Conservation (phyloP, 257 asterid species). For the Solanum virginianum region DNA sequence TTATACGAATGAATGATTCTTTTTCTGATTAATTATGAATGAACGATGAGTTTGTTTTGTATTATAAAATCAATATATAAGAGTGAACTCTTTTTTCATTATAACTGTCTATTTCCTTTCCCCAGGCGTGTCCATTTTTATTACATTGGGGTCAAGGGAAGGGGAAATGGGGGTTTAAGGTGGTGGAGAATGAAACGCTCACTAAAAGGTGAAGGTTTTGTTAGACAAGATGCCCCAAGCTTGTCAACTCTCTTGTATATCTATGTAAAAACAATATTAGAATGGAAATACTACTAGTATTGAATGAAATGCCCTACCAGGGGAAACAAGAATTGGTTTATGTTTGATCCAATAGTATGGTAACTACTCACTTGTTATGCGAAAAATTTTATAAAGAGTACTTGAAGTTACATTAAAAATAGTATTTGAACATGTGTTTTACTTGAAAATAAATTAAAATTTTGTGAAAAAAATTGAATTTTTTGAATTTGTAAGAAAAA, state of each 20-base stretch:
- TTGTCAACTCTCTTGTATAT: not conserved
- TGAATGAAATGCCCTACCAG: not conserved
- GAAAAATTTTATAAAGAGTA: not conserved
- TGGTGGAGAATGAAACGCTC: too few relatives aligned
- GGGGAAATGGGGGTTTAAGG: too few relatives aligned
- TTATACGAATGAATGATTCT: constrained; percentile 22
- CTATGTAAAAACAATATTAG: not conserved
- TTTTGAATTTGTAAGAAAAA: too few relatives aligned
- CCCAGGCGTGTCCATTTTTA: not conserved
- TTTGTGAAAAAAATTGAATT: too few relatives aligned
- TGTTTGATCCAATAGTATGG: not conserved
- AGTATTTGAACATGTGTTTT: too few relatives aligned
- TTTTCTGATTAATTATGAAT: not conserved
- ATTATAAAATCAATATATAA: not conserved
- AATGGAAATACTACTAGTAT: not conserved
- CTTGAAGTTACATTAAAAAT: not conserved
- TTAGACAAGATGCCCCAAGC: too few relatives aligned
- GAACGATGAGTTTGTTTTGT: not conserved
- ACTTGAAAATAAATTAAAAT: too few relatives aligned
- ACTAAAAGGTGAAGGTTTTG: too few relatives aligned
- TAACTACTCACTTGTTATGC: not conserved
- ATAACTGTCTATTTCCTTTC: too few relatives aligned
- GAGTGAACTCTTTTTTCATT: not conserved
- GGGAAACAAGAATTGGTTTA: not conserved
- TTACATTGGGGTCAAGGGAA: too few relatives aligned